These are phyloP conservation scores for Cordyceps fumosorosea DNA, from an alignment of 2,329 filamentous ascomycete genomes.

Conservation along the genomic window DNA sequence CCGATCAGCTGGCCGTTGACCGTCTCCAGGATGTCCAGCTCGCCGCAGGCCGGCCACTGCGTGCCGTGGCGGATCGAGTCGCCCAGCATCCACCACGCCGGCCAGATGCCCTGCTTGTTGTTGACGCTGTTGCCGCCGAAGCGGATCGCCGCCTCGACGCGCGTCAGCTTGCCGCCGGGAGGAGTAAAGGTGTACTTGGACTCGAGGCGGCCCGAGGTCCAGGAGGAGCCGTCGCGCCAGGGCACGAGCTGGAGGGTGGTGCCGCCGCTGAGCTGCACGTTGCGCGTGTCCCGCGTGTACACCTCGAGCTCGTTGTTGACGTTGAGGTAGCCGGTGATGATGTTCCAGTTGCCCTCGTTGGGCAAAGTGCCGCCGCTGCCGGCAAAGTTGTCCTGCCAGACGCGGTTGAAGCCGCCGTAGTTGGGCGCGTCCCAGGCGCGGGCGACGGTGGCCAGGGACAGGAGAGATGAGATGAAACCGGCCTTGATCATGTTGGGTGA, in stretches of 20 bases:
- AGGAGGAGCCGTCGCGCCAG: slow-evolving; percentile 31
- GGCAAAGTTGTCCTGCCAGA: slow-evolving; percentile 39
- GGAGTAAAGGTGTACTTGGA: slow-evolving; percentile 42
- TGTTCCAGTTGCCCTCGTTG: slow-evolving; percentile 34
- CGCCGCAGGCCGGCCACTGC: slow-evolving; percentile 46
- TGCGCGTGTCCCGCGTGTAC: slow-evolving; percentile 39
- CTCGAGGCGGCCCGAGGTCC: slow-evolving; percentile 52
- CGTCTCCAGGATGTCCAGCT: slow-evolving; percentile 53
- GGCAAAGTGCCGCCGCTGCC: slow-evolving; percentile 30
- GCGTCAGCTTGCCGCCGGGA: slow-evolving; percentile 35
- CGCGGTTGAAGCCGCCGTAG: slow-evolving; percentile 31
- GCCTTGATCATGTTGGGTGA: slow-evolving; percentile 19
- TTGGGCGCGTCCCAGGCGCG: slow-evolving; percentile 31
- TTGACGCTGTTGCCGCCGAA: slow-evolving; percentile 36
- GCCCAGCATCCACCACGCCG: slow-evolving; percentile 53
- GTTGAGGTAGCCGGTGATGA: slow-evolving; percentile 32
- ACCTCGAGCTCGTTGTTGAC: slow-evolving; percentile 47
- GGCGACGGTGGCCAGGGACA: slow-evolving; percentile 26
- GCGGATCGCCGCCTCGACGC: slow-evolving; percentile 40
- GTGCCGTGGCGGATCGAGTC: slow-evolving; percentile 41
- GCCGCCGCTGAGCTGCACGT: slow-evolving; percentile 45
- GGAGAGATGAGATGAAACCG: slow-evolving; percentile 21
- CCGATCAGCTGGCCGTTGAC: slow-evolving; percentile 42
- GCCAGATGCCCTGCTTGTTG: slow-evolving; percentile 49
- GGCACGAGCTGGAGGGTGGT: slow-evolving; percentile 47